Conservation (phyloP, 805 yeast species). For the Yamadazyma philogaea region DNA sequence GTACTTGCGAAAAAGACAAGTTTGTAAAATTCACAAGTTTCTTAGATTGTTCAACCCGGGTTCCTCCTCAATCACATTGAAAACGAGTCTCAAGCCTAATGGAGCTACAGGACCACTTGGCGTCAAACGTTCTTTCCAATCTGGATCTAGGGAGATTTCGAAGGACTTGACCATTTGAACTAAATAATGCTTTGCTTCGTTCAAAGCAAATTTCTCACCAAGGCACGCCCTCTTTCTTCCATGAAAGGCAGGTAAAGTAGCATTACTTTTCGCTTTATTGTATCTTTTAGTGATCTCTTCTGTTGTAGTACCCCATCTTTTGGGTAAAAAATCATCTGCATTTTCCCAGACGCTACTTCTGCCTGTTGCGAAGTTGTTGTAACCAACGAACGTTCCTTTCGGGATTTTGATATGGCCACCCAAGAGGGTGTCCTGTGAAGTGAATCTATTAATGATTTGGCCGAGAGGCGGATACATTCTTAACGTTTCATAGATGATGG, state of each 20-base stretch:
- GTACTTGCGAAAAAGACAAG: neutral
- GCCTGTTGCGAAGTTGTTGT: conserved; percentile 52
- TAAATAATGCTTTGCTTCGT: conserved; percentile 41
- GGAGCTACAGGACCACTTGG: conserved; percentile 62
- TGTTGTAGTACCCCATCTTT: conserved; percentile 48
- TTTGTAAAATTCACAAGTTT: neutral
- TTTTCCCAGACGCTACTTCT: conserved; percentile 45
- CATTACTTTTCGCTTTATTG: conserved; percentile 42
- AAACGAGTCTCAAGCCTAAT: conserved; percentile 18
- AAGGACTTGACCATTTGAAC: conserved; percentile 35
- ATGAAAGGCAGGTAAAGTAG: conserved; percentile 52
- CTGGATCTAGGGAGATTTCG: conserved; percentile 33
- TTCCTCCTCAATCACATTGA: neutral
- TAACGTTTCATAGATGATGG: conserved; percentile 45
- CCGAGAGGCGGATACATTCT: conserved; percentile 56
- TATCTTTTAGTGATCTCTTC: conserved; percentile 39
- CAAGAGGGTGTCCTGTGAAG: conserved; percentile 34
- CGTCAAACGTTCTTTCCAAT: conserved; percentile 50
- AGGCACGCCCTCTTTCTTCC: conserved; percentile 60
- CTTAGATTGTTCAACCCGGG: neutral
- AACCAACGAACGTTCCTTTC: conserved; percentile 51
- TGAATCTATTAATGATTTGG: conserved; percentile 50
- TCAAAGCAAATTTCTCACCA: conserved; percentile 56
- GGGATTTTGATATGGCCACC: conserved; percentile 47
- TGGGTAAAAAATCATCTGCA: conserved; percentile 44